Evolutionary conservation across 768 basidiomycete species (phyloP).

Genomic region (Amanita pseudoporphyria): DNA sequence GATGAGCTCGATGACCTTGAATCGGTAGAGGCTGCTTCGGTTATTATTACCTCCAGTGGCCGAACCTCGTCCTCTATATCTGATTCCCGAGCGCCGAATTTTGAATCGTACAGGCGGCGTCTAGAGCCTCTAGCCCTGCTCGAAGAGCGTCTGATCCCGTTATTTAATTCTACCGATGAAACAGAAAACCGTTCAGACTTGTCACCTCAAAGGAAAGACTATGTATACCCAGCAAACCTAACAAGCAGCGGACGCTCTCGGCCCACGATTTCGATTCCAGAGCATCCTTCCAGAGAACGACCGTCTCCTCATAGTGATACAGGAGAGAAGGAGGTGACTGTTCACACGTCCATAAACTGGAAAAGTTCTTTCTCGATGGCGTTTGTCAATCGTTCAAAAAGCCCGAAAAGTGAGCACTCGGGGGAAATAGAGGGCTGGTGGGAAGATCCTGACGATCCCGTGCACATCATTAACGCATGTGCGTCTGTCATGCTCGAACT

Average conservation of each 20-base stretch:
- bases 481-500: constrained; percentile 60
- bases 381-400: constrained; percentile 49
- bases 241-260: constrained; percentile 35
- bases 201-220: constrained; percentile 29
- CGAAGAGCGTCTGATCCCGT: constrained; percentile 57
- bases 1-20: constrained; percentile 53
- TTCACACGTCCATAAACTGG: constrained; percentile 59
- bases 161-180: constrained; percentile 62
- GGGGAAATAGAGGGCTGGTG: constrained; percentile 75
- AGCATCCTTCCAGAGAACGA: constrained; percentile 13
- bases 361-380: constrained; percentile 46
- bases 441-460: constrained; percentile 79
- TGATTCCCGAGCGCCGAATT: constrained; percentile 44
- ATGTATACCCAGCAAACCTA: constrained; percentile 15
- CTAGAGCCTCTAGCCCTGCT: constrained; percentile 63
- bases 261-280: constrained; percentile 40
- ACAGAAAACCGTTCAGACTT: constrained; percentile 51
- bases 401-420: constrained; percentile 60
- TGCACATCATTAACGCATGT: constrained; percentile 58
- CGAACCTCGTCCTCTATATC: constrained; percentile 44
- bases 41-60: constrained; percentile 42
- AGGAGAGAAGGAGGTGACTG: constrained; percentile 41
- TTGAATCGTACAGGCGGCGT: constrained; percentile 49
- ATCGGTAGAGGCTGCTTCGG: constrained; percentile 36
- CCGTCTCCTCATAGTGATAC: constrained; percentile 23